Base-by-base conservation (phyloP, 179 eudicot genomes). In the Carnegiea gigantea region DNA sequence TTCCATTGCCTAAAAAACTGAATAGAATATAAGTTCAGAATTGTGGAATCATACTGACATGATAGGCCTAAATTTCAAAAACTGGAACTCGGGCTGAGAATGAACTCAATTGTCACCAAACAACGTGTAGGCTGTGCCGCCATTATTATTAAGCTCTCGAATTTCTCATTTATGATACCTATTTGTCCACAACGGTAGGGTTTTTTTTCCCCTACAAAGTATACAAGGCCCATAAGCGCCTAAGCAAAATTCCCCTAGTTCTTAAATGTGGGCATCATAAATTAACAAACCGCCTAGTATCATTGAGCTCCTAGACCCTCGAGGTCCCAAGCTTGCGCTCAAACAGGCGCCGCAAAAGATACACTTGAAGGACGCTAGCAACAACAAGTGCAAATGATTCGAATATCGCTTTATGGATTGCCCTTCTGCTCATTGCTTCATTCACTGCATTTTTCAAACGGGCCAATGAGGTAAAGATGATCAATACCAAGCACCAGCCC, bases 321-420 rank as follows among this genome's bases (percentile, higher is more conserved):
- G 90, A 84, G 53, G 82, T 80, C 36, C 89, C 91, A 53, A 90
- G 91, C 85, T 91, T 92, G 75, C 86, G 62, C 57, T 93, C 95
- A 78, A 95, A 95, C 53, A 95, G 82, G 53, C 98, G 98, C 49
- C 84, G 88, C 77, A 95, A 81, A 53, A 95, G 92, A 82, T 85
- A 95, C 74, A 95, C 91, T 85, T 95, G 98, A 80, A 95, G 85
- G 85, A 91, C 89, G 40, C 97, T 93, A 6, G 92, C 95, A 71
- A 90, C 83, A 6, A 95, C 59, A n/a, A 95, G 92, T 67, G 97
- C 97, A 38, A 89, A 83, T 24, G 98, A 95, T 84, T 95, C 98
- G 51, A 82, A 88, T 21, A 95, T 43, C 3, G 95, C 96, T 82
- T 95, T 95, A 85, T 95, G 91, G 62, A 91, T 76, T 70, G 96